phyloP scores from a whole-genome alignment of 2,329 filamentous ascomycete genomes.

The Beauveria asiatica region DNA sequence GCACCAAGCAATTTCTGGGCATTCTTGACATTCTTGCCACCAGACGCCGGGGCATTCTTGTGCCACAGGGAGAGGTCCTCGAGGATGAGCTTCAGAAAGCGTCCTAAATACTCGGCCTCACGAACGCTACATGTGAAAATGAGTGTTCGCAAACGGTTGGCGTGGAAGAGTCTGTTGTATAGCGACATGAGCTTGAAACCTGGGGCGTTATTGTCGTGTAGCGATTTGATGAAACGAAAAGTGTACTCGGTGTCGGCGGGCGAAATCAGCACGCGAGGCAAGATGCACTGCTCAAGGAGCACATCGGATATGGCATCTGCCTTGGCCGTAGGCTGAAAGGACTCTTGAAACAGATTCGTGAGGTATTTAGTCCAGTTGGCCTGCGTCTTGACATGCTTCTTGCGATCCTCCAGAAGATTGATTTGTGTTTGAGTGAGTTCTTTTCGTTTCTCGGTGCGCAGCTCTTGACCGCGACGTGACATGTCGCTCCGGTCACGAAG shows the following conservation, averaged over 20 bases:
- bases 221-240: slow-evolving; percentile 75
- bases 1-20: slow-evolving; percentile 54
- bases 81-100: slow-evolving; percentile 76
- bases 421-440: slow-evolving; percentile 60
- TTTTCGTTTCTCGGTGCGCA: slow-evolving; percentile 56
- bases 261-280: slow-evolving; percentile 80
- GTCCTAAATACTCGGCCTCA: slow-evolving; percentile 87
- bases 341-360: slow-evolving; percentile 65
- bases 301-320: slow-evolving; percentile 61
- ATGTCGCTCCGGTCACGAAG: slow-evolving; percentile 66
- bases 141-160: slow-evolving; percentile 69
- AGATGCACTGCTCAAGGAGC: slow-evolving; percentile 80
- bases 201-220: slow-evolving; percentile 76
- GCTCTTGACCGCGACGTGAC: slow-evolving; percentile 56
- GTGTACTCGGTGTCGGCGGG: slow-evolving; percentile 82
- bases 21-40: slow-evolving; percentile 27
- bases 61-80: slow-evolving; percentile 81
- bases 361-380: slow-evolving; percentile 61
- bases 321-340: slow-evolving; percentile 64
- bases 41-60: slow-evolving; percentile 52
- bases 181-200: slow-evolving; percentile 82
- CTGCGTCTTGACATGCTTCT: slow-evolving; percentile 58
- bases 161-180: slow-evolving; percentile 74
- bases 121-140: slow-evolving; percentile 86
- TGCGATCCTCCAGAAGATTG: slow-evolving; percentile 64